These are phyloP conservation scores for Ceriops zippeliana DNA, from an alignment of 345 rosid genomes.

Conservation along the genomic window DNA sequence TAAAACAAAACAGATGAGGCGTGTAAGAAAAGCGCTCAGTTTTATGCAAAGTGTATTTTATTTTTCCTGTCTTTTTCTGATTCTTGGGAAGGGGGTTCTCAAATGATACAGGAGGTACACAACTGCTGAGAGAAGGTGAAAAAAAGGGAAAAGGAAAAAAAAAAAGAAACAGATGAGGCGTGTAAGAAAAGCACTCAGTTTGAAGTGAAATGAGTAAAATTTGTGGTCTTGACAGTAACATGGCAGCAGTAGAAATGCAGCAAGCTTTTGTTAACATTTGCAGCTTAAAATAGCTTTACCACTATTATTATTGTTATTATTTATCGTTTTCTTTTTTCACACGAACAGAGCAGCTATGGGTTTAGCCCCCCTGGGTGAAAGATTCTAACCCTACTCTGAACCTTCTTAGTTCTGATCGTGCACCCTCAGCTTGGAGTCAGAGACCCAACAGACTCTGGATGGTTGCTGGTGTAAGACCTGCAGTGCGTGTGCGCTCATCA, in stretches of 20 bases:
- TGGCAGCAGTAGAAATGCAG: background rate
- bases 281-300: background rate
- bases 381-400: constrained; percentile 15
- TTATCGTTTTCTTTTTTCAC: background rate
- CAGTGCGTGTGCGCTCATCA: background rate
- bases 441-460: background rate
- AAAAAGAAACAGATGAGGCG: constrained; percentile 1
- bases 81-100: background rate
- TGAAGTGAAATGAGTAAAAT: background rate
- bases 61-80: background rate
- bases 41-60: no score
- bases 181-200: background rate
- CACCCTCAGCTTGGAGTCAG: background rate
- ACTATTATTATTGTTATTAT: background rate
- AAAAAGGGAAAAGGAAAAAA: no score
- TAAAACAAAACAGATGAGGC: background rate
- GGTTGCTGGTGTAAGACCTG: background rate
- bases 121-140: background rate
- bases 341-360: background rate
- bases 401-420: background rate
- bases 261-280: background rate
- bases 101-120: background rate
- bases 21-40: constrained; percentile 7
- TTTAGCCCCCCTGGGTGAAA: background rate
- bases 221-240: background rate